Evolutionary conservation across 2,329 filamentous ascomycete genomes (phyloP).

Genomic region (Trichoderma sp.): DNA sequence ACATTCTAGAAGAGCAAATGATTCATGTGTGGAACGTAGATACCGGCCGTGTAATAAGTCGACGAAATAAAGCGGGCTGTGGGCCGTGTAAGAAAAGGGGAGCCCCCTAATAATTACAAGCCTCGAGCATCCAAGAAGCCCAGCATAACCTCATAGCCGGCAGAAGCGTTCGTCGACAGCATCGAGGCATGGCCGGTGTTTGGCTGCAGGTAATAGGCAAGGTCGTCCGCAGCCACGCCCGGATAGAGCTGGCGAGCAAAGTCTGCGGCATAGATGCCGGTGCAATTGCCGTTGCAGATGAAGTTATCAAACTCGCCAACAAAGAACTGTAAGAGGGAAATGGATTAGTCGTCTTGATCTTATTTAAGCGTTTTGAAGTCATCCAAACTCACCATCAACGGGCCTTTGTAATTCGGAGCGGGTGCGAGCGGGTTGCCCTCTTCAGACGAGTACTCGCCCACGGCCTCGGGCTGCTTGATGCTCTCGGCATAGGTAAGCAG

Average conservation of each 20-base stretch:
- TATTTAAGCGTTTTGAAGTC: too few species aligned
- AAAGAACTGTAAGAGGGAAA: too few species aligned
- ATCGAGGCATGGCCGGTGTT: not conserved
- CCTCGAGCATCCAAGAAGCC: not conserved
- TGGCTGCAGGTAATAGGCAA: not conserved
- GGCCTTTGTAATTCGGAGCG: not conserved
- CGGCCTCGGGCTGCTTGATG: slow-evolving; percentile 4
- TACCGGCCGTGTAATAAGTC: slow-evolving; percentile 24
- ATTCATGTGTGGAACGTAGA: not conserved
- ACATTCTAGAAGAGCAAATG: too few species aligned
- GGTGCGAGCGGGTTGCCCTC: not conserved
- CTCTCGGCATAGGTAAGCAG: not conserved
- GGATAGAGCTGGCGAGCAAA: too few species aligned
- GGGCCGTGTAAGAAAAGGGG: too few species aligned
- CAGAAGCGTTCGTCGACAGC: not conserved
- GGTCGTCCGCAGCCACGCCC: not conserved
- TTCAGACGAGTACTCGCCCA: slow-evolving; percentile 3
- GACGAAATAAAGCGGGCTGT: too few species aligned
- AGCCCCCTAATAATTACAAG: too few species aligned
- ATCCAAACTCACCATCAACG: not conserved
- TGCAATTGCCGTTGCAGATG: too few species aligned
- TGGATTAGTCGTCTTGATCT: too few species aligned
- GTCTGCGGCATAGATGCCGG: too few species aligned
- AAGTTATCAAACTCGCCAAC: too few species aligned
- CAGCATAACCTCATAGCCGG: slow-evolving; percentile 1